Conservation (phyloP, 2,329 filamentous ascomycete genomes). For the Byssothecium circinans region DNA sequence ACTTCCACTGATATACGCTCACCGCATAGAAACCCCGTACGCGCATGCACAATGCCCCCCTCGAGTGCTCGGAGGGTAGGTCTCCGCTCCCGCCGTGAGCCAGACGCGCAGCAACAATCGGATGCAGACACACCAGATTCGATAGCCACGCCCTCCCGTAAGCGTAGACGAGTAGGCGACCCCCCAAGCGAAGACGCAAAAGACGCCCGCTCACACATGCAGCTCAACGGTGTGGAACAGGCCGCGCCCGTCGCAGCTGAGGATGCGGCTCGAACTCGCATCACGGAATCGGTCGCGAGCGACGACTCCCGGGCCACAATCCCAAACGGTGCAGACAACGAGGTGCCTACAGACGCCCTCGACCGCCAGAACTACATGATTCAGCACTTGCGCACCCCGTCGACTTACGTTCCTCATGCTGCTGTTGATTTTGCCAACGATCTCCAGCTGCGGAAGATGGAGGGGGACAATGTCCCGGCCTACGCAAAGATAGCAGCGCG, state of each 20-base stretch:
- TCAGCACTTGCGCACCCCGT: conserved; percentile 47
- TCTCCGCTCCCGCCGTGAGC: conserved; percentile 34
- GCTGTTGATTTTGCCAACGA: conserved; percentile 59
- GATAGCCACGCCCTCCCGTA: conserved; percentile 52
- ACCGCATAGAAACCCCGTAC: neutral
- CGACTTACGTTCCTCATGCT: conserved; percentile 56
- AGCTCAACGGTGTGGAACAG: conserved; percentile 41
- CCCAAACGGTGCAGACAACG: conserved; percentile 36
- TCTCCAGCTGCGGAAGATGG: conserved; percentile 47
- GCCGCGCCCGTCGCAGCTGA: conserved; percentile 18
- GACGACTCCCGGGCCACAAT: conserved; percentile 47
- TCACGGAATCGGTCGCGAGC: conserved; percentile 43
- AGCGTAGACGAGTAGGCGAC: conserved; percentile 49
- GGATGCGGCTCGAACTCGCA: conserved; percentile 32
- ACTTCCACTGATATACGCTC: neutral
- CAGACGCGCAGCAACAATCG: conserved; percentile 37
- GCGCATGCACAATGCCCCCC: conserved; percentile 31
- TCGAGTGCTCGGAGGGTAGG: conserved; percentile 30
- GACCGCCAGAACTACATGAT: conserved; percentile 43
- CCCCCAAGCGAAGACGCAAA: conserved; percentile 4
- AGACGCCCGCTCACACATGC: conserved; percentile 16
- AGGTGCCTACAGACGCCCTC: conserved; percentile 32
- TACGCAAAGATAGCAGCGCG: conserved; percentile 81
- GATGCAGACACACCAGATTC: conserved; percentile 51
- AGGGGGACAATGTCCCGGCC: conserved; percentile 55